Evolutionary conservation across 2,329 filamentous ascomycete genomes (phyloP).

Genomic region (Drechslerella dactyloides): DNA sequence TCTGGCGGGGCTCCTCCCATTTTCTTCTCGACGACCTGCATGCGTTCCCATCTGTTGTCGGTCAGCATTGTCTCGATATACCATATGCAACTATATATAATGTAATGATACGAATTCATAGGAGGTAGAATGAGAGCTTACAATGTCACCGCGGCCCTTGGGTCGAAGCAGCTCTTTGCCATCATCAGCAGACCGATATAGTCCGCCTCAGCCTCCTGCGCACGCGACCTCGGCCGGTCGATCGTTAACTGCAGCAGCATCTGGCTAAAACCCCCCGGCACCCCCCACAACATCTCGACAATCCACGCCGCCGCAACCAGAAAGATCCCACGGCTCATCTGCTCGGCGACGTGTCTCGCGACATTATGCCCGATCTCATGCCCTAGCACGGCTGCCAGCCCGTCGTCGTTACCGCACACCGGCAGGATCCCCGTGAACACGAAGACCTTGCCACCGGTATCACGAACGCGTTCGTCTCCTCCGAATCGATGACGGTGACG

Average conservation of each 20-base stretch:
- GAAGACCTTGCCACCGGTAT: conserved; percentile 79
- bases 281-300: conserved; percentile 57
- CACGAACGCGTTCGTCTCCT: conserved; percentile 75
- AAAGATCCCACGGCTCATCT: conserved; percentile 60
- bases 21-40: conserved; percentile 64
- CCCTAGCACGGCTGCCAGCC: conserved; percentile 75
- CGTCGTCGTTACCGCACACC: conserved; percentile 71
- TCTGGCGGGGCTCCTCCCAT: conserved; percentile 66
- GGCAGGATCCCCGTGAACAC: conserved; percentile 75
- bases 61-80: conserved; percentile 7
- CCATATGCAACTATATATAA: background rate
- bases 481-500: conserved; percentile 73
- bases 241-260: conserved; percentile 69
- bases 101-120: background rate
- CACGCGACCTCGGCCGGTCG: conserved; percentile 70
- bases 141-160: conserved; percentile 69
- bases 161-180: conserved; percentile 79
- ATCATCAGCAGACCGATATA: conserved; percentile 84
- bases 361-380: conserved; percentile 82
- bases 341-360: conserved; percentile 73
- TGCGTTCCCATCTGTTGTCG: conserved; percentile 62
- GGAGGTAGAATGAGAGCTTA: conserved; percentile 56
- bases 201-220: conserved; percentile 78
- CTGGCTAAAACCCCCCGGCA: conserved; percentile 58
- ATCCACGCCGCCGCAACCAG: conserved; percentile 58